Evolutionary conservation across 306 rosid genomes (phyloP).

Genomic region (Prunus dulcis): DNA sequence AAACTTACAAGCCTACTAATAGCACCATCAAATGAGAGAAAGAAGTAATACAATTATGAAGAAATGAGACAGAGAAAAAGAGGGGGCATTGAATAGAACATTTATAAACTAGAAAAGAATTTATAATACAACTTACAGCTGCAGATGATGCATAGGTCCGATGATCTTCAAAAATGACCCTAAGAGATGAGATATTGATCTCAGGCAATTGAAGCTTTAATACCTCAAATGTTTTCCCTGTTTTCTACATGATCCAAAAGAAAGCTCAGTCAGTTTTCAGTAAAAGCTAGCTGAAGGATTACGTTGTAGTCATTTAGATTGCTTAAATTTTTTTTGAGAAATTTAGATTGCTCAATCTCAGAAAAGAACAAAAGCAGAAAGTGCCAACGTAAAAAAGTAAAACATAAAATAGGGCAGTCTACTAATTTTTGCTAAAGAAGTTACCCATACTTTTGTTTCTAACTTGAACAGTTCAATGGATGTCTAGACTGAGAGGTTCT

Average conservation of each 20-base stretch:
- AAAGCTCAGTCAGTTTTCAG: slow-evolving; percentile 1
- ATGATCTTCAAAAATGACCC: slow-evolving; percentile 81
- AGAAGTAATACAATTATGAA: background rate
- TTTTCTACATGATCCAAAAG: slow-evolving; percentile 49
- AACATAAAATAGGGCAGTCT: background rate
- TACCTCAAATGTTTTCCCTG: slow-evolving; percentile 76
- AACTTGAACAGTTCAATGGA: background rate
- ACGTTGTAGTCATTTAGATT: background rate
- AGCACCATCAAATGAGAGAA: background rate
- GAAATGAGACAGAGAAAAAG: background rate
- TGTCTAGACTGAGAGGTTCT: background rate
- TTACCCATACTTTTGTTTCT: too few relatives aligned
- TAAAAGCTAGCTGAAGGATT: background rate
- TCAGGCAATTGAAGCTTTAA: slow-evolving; percentile 79
- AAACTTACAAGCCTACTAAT: background rate
- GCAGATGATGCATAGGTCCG: slow-evolving; percentile 89
- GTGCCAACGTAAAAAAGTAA: background rate
- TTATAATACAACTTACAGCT: slow-evolving; percentile 62
- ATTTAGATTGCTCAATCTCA: background rate
- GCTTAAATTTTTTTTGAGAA: background rate
- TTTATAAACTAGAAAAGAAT: slow-evolving; percentile 5
- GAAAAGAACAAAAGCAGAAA: background rate
- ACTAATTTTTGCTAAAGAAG: background rate
- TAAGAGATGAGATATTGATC: slow-evolving; percentile 75
- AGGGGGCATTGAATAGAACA: background rate